Evolutionary conservation across 2,329 filamentous ascomycete genomes (phyloP), one percentile per base, ranked within the genome.

Genomic region (Pestalotiopsis sp.): DNA sequence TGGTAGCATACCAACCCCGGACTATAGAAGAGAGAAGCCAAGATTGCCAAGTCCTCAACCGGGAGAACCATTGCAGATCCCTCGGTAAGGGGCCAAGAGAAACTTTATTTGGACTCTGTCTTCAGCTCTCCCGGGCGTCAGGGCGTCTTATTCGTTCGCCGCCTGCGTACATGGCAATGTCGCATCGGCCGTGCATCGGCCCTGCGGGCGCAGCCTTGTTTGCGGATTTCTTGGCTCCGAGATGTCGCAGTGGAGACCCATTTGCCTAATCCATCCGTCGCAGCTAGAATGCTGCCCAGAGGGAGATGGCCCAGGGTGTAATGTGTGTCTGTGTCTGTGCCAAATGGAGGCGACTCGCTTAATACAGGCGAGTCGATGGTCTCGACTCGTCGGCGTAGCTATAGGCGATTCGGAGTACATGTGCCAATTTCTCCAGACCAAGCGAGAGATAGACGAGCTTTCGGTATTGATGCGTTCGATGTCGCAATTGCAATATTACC

Each of bases 181-280:
- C 45, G 45, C 45, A 52, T 17, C 45, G n/a, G 17, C 3, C 6
- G 45, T 52, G 45, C 45, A 52, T 52, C 45, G 45, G 45, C 20
- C 27, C 27, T 59, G 57, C 57, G 57, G 31, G 17, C 59, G 59
- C 31, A 41, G 20, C 25, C 20, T 52, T 23, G 12, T 9, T 23
- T 4, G 13, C 63, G 63, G 63, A 58, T 65, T 57, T 56, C 63
- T 65, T 65, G 63, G 63, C 63, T 65, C 63, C 63, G 63, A 23
- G 31, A 31, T 20, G 63, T 65, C 20, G 25, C 27, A 57, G 12
- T 57, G 17, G 25, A 27, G 17, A 17, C 17, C n/a, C 41, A 56
- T 56, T 39, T 65, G 63, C 49, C 63, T 65, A 65, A 65, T 41
- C 63, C 23, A 65, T 12, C n/a, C 31, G 63, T 65, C 63, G 45